A percentile compares a stretch with the other conserved stretches of the same genome.
phyloP scores from a whole-genome alignment of 495 filamentous ascomycete species.

The Friedmanniomyces endolithicus region DNA sequence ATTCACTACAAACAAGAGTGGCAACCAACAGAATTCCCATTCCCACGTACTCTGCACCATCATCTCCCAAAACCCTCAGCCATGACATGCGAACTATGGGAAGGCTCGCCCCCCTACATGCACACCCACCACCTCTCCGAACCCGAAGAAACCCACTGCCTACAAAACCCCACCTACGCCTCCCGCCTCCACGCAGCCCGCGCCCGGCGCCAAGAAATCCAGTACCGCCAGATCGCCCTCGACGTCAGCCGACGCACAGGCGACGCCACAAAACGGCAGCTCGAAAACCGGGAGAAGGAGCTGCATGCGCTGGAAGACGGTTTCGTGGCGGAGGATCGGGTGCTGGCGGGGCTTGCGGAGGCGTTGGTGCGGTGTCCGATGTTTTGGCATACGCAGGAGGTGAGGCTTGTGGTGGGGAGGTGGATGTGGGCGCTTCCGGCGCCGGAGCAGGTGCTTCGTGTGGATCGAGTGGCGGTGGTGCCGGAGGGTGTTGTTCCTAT shows the following conservation, averaged over 20 bases:
- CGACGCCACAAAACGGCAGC: neutral
- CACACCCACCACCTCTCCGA: neutral
- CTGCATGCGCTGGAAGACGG: neutral
- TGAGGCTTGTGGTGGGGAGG: neutral
- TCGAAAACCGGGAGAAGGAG: neutral
- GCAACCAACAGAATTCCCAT: neutral
- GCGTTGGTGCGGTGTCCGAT: neutral
- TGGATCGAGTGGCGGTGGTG: neutral
- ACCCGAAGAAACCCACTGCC: neutral
- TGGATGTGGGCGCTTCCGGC: slow-evolving; percentile 1
- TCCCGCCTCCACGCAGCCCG: neutral
- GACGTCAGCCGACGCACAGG: neutral
- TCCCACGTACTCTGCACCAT: neutral
- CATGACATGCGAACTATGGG: neutral
- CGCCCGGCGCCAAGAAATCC: neutral
- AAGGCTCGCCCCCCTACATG: slow-evolving; percentile 2
- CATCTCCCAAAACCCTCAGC: neutral
- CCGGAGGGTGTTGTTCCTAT: neutral
- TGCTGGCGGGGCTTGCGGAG: neutral
- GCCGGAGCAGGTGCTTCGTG: neutral
- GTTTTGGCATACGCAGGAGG: neutral
- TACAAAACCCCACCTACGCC: neutral
- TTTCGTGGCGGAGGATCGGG: neutral
- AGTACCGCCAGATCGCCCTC: neutral
- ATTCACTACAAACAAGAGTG: neutral